Evolutionary conservation across 805 yeast species (phyloP), one percentile per base, ranked within the genome.

Genomic region (Lachancea meyersii): DNA sequence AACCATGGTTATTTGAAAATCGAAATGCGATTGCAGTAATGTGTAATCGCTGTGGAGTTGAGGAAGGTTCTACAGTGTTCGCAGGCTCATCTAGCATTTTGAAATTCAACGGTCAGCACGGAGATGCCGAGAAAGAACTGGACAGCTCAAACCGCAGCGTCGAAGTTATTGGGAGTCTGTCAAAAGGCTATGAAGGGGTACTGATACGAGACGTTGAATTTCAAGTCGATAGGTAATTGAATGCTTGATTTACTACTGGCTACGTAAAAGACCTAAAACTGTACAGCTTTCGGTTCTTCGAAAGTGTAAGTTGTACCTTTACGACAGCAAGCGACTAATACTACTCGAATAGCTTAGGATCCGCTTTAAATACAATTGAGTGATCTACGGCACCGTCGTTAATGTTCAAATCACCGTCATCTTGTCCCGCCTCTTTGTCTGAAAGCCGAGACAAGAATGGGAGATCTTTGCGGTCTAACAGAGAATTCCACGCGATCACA

Each of bases 31-130:
- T 68, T 1, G 55, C 82, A 10, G 73, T 82, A 0, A 55, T 79
- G 5, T 77, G 87, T 51, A 87, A 88, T 57, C 68, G 97, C 48
- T 66, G 76, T 8, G 97, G 97, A 0, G 65, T 81, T n/a, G 96
- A 88, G 57, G 79, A 70, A 37, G 75, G 72, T 31, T 47, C 43
- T 7, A 60, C 64, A 2, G 73, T 79, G 1, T 60, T 78, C 48
- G 86, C 82, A 48, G 87, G 80, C 1, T 91, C 94, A 4, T 72
- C 85, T 1, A 69, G 68, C 1, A 75, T 86, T 3, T 59, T 76
- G 33, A 72, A 75, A 47, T 82, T 83, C 50, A 70, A 70, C 47
- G 77, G 76, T 0, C 48, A 48, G 18, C 50, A 54, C 3, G 55
- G 56, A 0, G 43, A 51, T 14, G 61, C 55, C 22, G 54, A 57